Conservation (phyloP, 1,284 basidiomycete genomes). For the Dichomitus squalens region DNA sequence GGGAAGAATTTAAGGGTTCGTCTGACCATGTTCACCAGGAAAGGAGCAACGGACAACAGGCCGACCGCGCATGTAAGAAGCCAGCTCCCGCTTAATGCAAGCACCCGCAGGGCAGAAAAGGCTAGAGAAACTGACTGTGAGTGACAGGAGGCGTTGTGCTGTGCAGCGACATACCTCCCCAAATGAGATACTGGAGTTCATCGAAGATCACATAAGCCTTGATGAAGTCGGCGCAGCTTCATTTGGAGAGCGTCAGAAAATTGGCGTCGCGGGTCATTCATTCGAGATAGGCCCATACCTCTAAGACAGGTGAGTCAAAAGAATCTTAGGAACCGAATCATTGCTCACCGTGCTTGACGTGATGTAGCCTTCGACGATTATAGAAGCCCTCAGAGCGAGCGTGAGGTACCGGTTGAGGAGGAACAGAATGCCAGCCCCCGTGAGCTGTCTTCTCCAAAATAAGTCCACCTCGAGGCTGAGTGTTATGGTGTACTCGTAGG, state of each 20-base stretch:
- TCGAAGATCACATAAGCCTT: not conserved
- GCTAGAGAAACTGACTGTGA: not conserved
- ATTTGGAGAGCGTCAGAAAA: too few relatives aligned
- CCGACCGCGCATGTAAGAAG: not conserved
- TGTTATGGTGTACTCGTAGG: constrained; percentile 1
- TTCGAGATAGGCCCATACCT: too few relatives aligned
- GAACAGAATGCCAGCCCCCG: constrained; percentile 1
- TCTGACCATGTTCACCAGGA: not conserved
- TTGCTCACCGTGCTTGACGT: not conserved
- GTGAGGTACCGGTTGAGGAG: constrained; percentile 6
- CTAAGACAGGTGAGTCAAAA: too few relatives aligned
- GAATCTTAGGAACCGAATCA: not conserved
- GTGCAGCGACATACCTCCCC: not conserved
- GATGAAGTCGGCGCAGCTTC: too few relatives aligned
- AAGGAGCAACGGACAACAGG: not conserved
- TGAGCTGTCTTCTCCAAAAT: constrained; percentile 5
- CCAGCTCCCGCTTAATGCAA: constrained; percentile 1
- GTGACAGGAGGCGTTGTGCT: not conserved
- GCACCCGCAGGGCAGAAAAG: constrained; percentile 9
- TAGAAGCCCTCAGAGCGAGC: not conserved
- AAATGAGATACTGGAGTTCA: not conserved
- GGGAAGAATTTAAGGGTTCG: constrained; percentile 6
- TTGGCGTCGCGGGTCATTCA: too few relatives aligned
- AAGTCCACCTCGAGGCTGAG: constrained; percentile 1
- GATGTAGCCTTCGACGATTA: not conserved